These are phyloP conservation scores for Staphylotrichum longicolle DNA, from an alignment of 495 filamentous ascomycete genomes.

Conservation along the genomic window DNA sequence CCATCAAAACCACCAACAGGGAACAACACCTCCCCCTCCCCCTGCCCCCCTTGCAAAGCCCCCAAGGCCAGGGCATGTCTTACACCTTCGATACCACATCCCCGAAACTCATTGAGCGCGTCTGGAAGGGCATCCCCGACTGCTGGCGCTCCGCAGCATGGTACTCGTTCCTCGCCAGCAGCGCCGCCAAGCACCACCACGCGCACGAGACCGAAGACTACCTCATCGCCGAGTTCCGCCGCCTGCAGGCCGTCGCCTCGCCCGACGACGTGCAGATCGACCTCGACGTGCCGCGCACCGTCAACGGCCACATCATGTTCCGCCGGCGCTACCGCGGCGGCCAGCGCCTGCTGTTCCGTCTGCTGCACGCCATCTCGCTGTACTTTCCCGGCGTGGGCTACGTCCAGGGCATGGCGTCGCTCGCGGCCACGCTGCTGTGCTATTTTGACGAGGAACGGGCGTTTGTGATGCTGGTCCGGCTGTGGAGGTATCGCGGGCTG, in stretches of 20 bases:
- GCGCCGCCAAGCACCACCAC: slow-evolving; percentile 52
- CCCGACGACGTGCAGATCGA: slow-evolving; percentile 97
- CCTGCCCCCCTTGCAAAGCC: slow-evolving; percentile 7
- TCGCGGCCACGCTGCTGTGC: slow-evolving; percentile 89
- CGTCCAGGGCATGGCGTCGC: slow-evolving; percentile 95
- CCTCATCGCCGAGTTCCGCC: slow-evolving; percentile 66
- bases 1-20: slow-evolving; percentile 39
- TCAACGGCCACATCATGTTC: slow-evolving; percentile 98
- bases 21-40: neutral
- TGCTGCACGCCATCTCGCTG: slow-evolving; percentile 83
- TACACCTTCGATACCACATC: slow-evolving; percentile 87
- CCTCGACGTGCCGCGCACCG: slow-evolving; percentile 92
- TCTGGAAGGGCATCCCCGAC: slow-evolving; percentile 98
- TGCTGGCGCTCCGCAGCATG: slow-evolving; percentile 92
- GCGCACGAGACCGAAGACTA: slow-evolving; percentile 59
- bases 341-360: slow-evolving; percentile 87
- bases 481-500: slow-evolving; percentile 87
- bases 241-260: slow-evolving; percentile 67
- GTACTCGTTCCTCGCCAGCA: slow-evolving; percentile 87
- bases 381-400: slow-evolving; percentile 92
- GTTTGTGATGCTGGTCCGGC: slow-evolving; percentile 90
- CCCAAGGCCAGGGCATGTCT: slow-evolving; percentile 72
- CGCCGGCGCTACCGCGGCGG: slow-evolving; percentile 84
- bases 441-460: slow-evolving; percentile 94
- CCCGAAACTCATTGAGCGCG: slow-evolving; percentile 82